These are phyloP conservation scores for Linderina pennispora DNA, from an alignment of 192 early-diverging fungal genomes.

Conservation along the genomic window DNA sequence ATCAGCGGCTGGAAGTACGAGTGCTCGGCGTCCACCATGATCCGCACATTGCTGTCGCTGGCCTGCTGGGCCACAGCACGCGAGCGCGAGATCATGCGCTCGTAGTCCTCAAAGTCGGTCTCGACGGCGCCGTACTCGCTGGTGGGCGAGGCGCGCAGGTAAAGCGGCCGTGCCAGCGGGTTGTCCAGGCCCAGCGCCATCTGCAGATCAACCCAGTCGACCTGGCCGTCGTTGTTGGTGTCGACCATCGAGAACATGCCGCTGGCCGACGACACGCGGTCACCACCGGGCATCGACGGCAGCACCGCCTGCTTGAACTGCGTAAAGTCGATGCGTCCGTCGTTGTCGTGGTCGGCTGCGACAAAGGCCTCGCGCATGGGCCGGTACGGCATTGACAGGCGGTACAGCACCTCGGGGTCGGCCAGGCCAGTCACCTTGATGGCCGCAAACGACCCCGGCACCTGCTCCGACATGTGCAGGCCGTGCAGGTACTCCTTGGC, in stretches of 20 bases:
- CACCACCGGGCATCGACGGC: conserved; percentile 25
- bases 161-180: conserved; percentile 47
- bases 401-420: conserved; percentile 67
- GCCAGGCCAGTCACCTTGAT: conserved; percentile 83
- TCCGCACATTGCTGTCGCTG: conserved; percentile 52
- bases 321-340: conserved; percentile 50
- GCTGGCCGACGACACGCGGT: conserved; percentile 20
- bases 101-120: conserved; percentile 67
- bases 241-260: conserved; percentile 47
- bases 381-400: conserved; percentile 51
- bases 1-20: conserved; percentile 90
- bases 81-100: conserved; percentile 61
- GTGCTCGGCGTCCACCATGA: conserved; percentile 94
- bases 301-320: conserved; percentile 35
- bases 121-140: conserved; percentile 34
- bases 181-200: conserved; percentile 62
- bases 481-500: conserved; percentile 62
- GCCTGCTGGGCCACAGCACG: conserved; percentile 63
- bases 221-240: conserved; percentile 44
- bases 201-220: conserved; percentile 63
- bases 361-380: conserved; percentile 41
- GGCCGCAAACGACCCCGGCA: conserved; percentile 73
- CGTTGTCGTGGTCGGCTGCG: conserved; percentile 46
- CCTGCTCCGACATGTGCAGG: conserved; percentile 61
- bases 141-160: conserved; percentile 10